A percentile compares a stretch with the other conserved stretches of the same genome.
Evolutionary conservation across 805 yeast species (phyloP).

Genomic region (Candida argentea): DNA sequence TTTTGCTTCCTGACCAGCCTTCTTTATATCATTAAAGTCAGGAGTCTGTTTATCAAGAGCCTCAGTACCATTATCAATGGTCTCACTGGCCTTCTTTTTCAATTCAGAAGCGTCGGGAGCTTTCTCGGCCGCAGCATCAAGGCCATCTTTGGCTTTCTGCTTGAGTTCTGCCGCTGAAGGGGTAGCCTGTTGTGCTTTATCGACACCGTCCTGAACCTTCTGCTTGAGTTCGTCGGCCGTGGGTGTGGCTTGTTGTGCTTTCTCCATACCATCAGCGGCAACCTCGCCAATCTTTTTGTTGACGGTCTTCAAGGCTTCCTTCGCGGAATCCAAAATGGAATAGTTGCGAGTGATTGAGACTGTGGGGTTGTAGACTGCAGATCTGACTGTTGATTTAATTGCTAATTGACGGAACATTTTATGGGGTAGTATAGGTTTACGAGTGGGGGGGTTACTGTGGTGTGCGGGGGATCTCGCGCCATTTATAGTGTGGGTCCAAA

Average conservation of each 20-base stretch:
- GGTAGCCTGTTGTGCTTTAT: slow-evolving; percentile 1
- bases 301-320: slow-evolving; percentile 21
- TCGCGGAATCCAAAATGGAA: slow-evolving; percentile 19
- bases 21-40: neutral
- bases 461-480: too few species aligned
- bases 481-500: too few species aligned
- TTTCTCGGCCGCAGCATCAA: slow-evolving; percentile 1
- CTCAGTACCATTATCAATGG: too few species aligned
- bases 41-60: neutral
- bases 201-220: slow-evolving; percentile 14
- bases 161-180: neutral
- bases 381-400: too few species aligned
- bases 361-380: too few species aligned
- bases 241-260: slow-evolving; percentile 18
- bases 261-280: slow-evolving; percentile 30
- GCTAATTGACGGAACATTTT: too few species aligned
- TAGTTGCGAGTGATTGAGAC: too few species aligned
- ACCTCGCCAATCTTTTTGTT: slow-evolving; percentile 31
- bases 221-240: slow-evolving; percentile 26
- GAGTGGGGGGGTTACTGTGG: too few species aligned
- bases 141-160: neutral
- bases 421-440: too few species aligned
- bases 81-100: too few species aligned
- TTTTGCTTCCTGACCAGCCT: slow-evolving; percentile 1
- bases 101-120: neutral